These are phyloP conservation scores for Aaosphaeria arxii DNA, from an alignment of 2,329 filamentous ascomycete genomes.

Conservation along the genomic window DNA sequence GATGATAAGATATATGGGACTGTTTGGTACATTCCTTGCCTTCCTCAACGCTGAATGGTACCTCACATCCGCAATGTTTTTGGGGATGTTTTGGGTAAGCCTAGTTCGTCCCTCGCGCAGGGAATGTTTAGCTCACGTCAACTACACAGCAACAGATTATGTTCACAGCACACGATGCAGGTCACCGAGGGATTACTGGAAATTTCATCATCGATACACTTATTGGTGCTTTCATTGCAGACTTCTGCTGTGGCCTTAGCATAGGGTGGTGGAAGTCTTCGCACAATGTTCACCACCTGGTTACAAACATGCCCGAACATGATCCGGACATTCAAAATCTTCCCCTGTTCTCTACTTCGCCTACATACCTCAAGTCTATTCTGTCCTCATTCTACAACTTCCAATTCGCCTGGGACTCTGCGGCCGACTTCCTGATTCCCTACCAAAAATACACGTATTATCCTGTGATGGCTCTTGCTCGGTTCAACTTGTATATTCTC, in stretches of 20 bases:
- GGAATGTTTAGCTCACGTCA: too few relatives aligned
- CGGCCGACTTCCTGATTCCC: conserved; percentile 68
- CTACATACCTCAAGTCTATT: conserved; percentile 71
- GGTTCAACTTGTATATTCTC: conserved; percentile 82
- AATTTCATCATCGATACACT: conserved; percentile 58
- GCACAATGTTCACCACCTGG: conserved; percentile 66
- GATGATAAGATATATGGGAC: conserved; percentile 49
- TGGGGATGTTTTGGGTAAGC: conserved; percentile 59
- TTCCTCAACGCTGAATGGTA: conserved; percentile 54
- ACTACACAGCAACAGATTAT: conserved; percentile 57
- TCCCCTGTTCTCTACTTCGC: conserved; percentile 83
- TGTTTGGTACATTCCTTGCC: conserved; percentile 51
- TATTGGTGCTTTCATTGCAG: conserved; percentile 61
- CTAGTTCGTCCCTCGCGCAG: conserved; percentile 31
- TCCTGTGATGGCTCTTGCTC: conserved; percentile 72
- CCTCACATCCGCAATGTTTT: conserved; percentile 54
- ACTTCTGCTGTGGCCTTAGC: conserved; percentile 64
- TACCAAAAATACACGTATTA: conserved; percentile 83
- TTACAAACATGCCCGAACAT: conserved; percentile 59
- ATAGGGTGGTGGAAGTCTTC: conserved; percentile 70
- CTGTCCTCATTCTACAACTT: conserved; percentile 81
- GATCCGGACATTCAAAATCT: conserved; percentile 56
- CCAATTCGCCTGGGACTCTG: conserved; percentile 72
- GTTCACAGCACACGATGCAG: conserved; percentile 66
- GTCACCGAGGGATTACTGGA: conserved; percentile 61